Percentiles rank a stretch among this genome's conserved stretches.
These are phyloP conservation scores for Bipolaris oryzae DNA, from an alignment of 2,329 filamentous ascomycete species.

Conservation along the genomic window DNA sequence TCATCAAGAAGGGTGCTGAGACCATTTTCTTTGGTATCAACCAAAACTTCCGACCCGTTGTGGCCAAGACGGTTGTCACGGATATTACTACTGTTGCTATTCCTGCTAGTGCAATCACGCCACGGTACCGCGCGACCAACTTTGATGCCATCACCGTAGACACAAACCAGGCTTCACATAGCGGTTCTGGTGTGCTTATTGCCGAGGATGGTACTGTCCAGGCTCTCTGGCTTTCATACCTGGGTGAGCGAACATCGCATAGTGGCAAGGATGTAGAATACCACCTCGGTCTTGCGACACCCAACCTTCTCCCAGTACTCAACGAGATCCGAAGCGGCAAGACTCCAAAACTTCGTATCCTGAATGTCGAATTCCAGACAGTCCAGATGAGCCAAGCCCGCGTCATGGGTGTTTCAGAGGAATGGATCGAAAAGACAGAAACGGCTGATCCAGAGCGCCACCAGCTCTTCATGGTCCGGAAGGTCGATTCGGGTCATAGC, in stretches of 20 bases:
- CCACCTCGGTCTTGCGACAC: slow-evolving; percentile 88
- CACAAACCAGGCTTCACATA: slow-evolving; percentile 87
- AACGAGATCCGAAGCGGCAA: slow-evolving; percentile 80
- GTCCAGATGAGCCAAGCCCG: slow-evolving; percentile 97
- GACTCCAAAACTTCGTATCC: slow-evolving; percentile 81
- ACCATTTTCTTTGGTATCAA: slow-evolving; percentile 99
- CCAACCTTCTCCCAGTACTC: slow-evolving; percentile 86
- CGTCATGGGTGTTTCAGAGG: slow-evolving; percentile 94
- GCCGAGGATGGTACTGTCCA: slow-evolving; percentile 90
- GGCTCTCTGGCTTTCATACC: slow-evolving; percentile 94
- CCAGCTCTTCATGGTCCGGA: slow-evolving; percentile 97
- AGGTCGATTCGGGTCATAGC: slow-evolving; percentile 72
- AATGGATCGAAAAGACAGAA: slow-evolving; percentile 92
- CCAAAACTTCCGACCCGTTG: slow-evolving; percentile 89
- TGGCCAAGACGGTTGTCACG: slow-evolving; percentile 91
- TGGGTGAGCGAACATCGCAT: slow-evolving; percentile 82
- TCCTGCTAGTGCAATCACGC: slow-evolving; percentile 88
- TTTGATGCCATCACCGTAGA: slow-evolving; percentile 97
- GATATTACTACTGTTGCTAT: slow-evolving; percentile 98
- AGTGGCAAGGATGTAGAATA: slow-evolving; percentile 93
- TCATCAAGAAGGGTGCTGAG: slow-evolving; percentile 89
- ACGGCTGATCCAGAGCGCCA: slow-evolving; percentile 88
- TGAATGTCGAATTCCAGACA: slow-evolving; percentile 92
- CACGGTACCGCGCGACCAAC: slow-evolving; percentile 92
- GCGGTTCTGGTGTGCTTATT: slow-evolving; percentile 90